Base-by-base conservation (phyloP, 1,139 yeast genomes). In the Blastobotrys apis region DNA sequence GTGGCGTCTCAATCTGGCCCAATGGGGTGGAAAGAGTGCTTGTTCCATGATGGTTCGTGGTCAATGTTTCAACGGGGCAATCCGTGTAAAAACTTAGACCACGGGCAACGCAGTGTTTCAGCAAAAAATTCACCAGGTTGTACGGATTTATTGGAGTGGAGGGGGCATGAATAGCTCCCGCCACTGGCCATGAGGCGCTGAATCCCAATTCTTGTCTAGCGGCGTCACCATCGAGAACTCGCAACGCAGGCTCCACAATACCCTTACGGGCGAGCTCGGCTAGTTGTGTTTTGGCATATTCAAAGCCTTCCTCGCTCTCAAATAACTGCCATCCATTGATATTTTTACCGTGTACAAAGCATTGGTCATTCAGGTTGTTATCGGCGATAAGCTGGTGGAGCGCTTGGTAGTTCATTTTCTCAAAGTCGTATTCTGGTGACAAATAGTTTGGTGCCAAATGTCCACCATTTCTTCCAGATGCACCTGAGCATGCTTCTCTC, bases 401-500 rank as follows among this genome's bases (percentile, higher is more conserved):
- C 5, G 47, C 50, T 10, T 51, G 47, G 38, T 49, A 57, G 47
- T 60, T 60, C n/a, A 31, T 42, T 22, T 47, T 41, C 38, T 57
- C 61, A 41, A 56, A 57, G 26, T 33, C 44, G 43, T 58, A 61
- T 3, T 53, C 44, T 3, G 54, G 52, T 30, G 60, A 65, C 23
- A 53, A 47, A 37, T 61, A 62, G 44, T 60, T 64, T 6, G 74
- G 72, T 33, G 69, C 68, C 37, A 73, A 50, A 52, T 73, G 77
- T 1, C 77, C 77, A 22, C 77, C 77, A 45, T 73, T 73, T 43
- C 77, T 58, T 9, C 76, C 77, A 3, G 74, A 68, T 9, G 77
- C 77, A 20, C 76, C 76, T 2, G 74, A 67, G 41, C 73, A 68
- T 5, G 63, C 52, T 37, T 66, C 68, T 45, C 75, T 60, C 2